Evolutionary conservation across 305 asterid genomes (phyloP), one percentile per base, ranked within the genome.

Genomic region (Fraxinus angustifolia): DNA sequence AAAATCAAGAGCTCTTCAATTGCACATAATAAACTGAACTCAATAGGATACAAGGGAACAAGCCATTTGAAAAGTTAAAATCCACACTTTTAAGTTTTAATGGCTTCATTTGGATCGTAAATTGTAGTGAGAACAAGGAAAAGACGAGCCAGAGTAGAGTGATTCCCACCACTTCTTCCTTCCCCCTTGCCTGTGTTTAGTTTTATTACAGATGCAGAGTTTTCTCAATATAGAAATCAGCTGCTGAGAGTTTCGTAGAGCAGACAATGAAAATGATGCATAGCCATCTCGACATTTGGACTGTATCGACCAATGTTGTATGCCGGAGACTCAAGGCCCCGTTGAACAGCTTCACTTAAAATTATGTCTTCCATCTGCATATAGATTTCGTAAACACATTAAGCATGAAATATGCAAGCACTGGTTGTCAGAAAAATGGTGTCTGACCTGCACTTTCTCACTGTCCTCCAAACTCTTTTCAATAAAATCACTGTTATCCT

Each of bases 261-360:
- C 30, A 90, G 77, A 81, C 91, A 50, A 75, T 95, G 99, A 62
- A 93, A 95, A 85, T 95, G 99, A 86, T 95, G 97, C 97, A 95
- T 93, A 6, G 98, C 90, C 90, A 90, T 90, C 92, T 95, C 98
- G 28, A 95, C 92, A 0, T 79, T 80, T 1, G 99, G 97, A 33
- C 91, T 90, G 56, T 95, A 95, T n/a, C 97, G 92, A 0, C 97
- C 97, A 8, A 81, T 42, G 67, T 82, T 28, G 72, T 90, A 93
- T 12, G 97, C 91, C 1, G 96, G 96, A n/a, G 99, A 95, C 76
- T 91, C 94, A 1, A 95, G 88, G 8, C 97, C 99, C 81, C 83
- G 84, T 77, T 95, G 98, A 36, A 93, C 96, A 1, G 85, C 85
- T 75, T 91, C 90, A 78, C 98, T 88, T 31, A 91, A 81, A 3